Base-by-base conservation (phyloP, 129 eudicot genomes). In the Escallonia rubra region DNA sequence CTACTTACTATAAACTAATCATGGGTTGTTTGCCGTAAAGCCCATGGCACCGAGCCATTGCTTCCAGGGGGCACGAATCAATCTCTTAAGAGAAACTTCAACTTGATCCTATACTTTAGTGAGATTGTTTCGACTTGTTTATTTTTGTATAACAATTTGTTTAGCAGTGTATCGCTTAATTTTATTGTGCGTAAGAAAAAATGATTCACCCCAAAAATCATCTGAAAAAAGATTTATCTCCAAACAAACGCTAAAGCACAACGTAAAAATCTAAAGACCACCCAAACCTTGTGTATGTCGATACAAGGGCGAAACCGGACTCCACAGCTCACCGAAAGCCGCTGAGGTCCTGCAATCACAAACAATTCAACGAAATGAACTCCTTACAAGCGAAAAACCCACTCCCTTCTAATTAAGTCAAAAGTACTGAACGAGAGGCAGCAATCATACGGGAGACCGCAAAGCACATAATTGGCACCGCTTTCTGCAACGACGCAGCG, bases 241-340 rank as follows among this genome's bases (percentile, higher is more conserved):
- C 8, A 8, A 68, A 40, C 10, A 59, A 13, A 38, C 11, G 2
- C 15, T 23, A 48, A 40, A 7, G 34, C 34, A 12, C 15, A 43
- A 61, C 9, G 6, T 3, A n/a, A 13, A 0, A 14, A 11, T 51
- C 3, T 49, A 65, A 41, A 70, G 10, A 81, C 41, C 12, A 10
- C 34, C 59, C 65, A 23, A 39, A 86, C 98, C 96, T 89, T 93
- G 73, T 93, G 98, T 79, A 93, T 89, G 77, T 89, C 98, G 68
- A 93, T 93, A 76, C 98, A 93, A 78, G 98, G 98, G 50, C 98
- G 96, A 74, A 93, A 93, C 71, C 63, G 79, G 65, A 86, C 95
- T 40, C 85, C 82, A 51, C 96, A 91, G 41, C 47, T 79, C 51
- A 91, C 66, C 5, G 83, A 80, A 59, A 68, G 68, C 66, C 79